These are phyloP conservation scores for Diplodia corticola DNA, from an alignment of 2,329 filamentous ascomycete genomes.

Conservation along the genomic window DNA sequence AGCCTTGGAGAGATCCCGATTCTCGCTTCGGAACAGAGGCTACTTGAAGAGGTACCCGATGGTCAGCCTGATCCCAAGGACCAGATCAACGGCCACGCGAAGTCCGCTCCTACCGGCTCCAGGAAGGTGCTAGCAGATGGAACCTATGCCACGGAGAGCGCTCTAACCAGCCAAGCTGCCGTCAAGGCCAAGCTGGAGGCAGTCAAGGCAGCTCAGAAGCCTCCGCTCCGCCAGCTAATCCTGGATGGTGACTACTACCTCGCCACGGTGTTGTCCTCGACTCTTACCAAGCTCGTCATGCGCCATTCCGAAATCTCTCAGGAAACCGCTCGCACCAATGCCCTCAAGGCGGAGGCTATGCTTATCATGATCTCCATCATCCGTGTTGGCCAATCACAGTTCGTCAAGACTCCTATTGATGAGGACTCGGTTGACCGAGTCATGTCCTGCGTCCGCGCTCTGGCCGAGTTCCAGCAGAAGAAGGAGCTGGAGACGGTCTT, in stretches of 20 bases:
- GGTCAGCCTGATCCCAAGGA: constrained; percentile 62
- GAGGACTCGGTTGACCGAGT: constrained; percentile 98
- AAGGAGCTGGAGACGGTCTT: constrained; percentile 92
- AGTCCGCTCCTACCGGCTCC: constrained; percentile 76
- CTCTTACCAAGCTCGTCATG: constrained; percentile 96
- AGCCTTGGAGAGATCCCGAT: constrained; percentile 97
- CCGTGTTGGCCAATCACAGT: constrained; percentile 96
- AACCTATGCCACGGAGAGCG: constrained; percentile 95
- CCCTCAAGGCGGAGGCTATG: constrained; percentile 94
- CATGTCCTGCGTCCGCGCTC: constrained; percentile 92
- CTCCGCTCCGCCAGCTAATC: constrained; percentile 89
- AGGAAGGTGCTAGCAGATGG: constrained; percentile 92
- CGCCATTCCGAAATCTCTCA: constrained; percentile 90
- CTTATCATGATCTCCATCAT: constrained; percentile 99
- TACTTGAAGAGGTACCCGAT: constrained; percentile 80
- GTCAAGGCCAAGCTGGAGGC: constrained; percentile 90
- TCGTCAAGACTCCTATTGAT: constrained; percentile 95
- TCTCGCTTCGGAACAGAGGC: constrained; percentile 86
- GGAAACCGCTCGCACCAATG: constrained; percentile 85
- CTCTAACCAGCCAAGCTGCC: constrained; percentile 87
- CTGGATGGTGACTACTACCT: constrained; percentile 97
- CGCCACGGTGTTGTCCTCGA: constrained; percentile 90
- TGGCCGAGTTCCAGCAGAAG: constrained; percentile 85
- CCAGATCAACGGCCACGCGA: constrained; percentile 79
- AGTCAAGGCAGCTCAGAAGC: constrained; percentile 95